These are phyloP conservation scores for Lepiota brunneoincarnata DNA, from an alignment of 768 basidiomycete genomes.

Conservation along the genomic window DNA sequence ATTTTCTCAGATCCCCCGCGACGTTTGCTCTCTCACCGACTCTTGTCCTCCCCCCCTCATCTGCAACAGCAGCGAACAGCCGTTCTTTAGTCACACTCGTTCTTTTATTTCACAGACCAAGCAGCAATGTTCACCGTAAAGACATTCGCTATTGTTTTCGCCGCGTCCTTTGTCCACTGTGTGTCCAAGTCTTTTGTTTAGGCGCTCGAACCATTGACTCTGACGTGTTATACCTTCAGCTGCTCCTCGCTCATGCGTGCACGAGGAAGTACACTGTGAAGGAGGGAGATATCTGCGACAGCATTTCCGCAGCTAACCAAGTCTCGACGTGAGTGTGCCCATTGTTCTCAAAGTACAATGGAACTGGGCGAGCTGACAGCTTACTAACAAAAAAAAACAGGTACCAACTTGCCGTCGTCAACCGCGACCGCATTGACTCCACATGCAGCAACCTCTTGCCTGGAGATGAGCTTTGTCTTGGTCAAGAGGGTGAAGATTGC, in stretches of 20 bases:
- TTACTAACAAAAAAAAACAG: constrained; percentile 32
- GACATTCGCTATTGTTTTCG: constrained; percentile 34
- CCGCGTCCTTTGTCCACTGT: constrained; percentile 47
- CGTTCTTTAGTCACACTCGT: constrained; percentile 11
- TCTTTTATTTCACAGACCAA: neutral
- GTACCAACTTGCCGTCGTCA: constrained; percentile 71
- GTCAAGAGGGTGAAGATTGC: constrained; percentile 59
- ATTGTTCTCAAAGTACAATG: neutral
- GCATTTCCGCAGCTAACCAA: constrained; percentile 58
- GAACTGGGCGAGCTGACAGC: neutral
- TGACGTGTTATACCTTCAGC: constrained; percentile 15
- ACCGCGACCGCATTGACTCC: constrained; percentile 46
- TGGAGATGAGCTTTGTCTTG: constrained; percentile 59
- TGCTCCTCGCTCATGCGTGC: constrained; percentile 41
- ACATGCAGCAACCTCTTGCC: constrained; percentile 58
- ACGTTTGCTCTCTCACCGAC: neutral
- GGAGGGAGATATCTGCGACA: constrained; percentile 62
- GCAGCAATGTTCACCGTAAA: constrained; percentile 17
- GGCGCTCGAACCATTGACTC: neutral
- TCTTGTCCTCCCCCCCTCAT: neutral
- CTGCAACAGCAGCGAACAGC: constrained; percentile 1
- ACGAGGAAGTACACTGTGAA: constrained; percentile 59
- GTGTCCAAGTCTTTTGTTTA: constrained; percentile 14
- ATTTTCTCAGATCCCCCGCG: neutral
- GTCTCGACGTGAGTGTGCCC: constrained; percentile 54